These are phyloP conservation scores for Solanum sejunctum DNA, from an alignment of 257 asterid genomes.

Conservation along the genomic window DNA sequence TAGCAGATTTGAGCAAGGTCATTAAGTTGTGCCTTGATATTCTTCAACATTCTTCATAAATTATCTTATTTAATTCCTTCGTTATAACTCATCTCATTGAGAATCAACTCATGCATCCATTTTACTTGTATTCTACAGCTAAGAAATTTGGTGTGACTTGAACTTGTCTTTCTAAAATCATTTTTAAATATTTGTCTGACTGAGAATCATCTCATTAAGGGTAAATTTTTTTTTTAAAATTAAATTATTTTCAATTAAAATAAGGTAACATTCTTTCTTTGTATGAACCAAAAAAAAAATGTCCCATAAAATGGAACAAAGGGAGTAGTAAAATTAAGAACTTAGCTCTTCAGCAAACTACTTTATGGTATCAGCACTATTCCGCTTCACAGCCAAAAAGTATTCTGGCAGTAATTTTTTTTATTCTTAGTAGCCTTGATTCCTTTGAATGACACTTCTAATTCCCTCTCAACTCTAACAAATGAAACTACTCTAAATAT, in stretches of 20 bases:
- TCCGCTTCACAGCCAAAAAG: not conserved
- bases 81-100: not conserved
- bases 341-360: not conserved
- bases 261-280: no score
- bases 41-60: not conserved
- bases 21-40: not conserved
- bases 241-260: no score
- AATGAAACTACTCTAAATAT: not conserved
- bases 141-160: conserved; percentile 35
- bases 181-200: no score
- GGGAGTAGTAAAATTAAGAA: no score
- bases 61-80: not conserved
- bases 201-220: no score
- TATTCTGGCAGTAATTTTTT: no score
- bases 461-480: not conserved
- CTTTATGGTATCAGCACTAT: not conserved
- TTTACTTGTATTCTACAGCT: conserved; percentile 5
- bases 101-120: not conserved
- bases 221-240: no score
- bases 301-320: no score
- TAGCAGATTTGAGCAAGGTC: conserved; percentile 51
- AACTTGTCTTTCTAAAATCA: conserved; percentile 3
- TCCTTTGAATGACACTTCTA: not conserved
- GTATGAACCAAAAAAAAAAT: no score
- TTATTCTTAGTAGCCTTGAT: not conserved